Evolutionary conservation across 768 basidiomycete species (phyloP), one percentile per base, ranked within the genome.

Genomic region (Phlebiopsis gigantea): DNA sequence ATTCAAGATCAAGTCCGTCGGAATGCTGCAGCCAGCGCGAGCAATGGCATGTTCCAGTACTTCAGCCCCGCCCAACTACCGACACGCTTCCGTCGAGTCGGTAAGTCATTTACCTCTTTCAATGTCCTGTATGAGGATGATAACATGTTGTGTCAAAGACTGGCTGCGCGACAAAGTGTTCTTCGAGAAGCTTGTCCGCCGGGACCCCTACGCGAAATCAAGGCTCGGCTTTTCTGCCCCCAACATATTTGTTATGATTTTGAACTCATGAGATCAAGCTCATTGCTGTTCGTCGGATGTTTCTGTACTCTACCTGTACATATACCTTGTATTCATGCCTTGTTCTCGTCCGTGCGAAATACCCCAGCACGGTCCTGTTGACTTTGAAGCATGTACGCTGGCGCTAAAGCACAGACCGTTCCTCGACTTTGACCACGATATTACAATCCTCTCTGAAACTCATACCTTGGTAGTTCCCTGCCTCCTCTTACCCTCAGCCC

Each of bases 211-310:
- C 62, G 73, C 78, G 1, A 61, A 70, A 25, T 66, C 74, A 8
- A 79, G 88, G 5, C 80, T 93, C 26, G 90, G 90, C 1, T 93
- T 82, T 71, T 79, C 76, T 54, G 90, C 90, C 2, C 82, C 89
- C 5, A 92, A 93, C 65, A 79, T 91, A 39, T 89, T 89, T 66
- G 75, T 90, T 39, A 82, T 92, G 85, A 12, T 48, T 12, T 34
- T 62, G 15, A 53, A 53, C 55, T 42, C 48, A 39, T 62, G 51
- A 50, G 22, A 6, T n/a, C n/a, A n/a, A n/a, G n/a, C n/a, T n/a
- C n/a, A n/a, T n/a, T n/a, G n/a, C n/a, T n/a, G n/a, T n/a, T n/a
- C n/a, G n/a, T n/a, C n/a, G 17, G 42, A 49, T 44, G 19, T 55
- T 44, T 8, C 28, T 46, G 17, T 31, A 17, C 10, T 53, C 12